Percentiles rank a stretch among this genome's conserved stretches.
These are phyloP conservation scores for Nothophytophthora sp. DNA, from an alignment of 352 stramenopile species.

Conservation along the genomic window DNA sequence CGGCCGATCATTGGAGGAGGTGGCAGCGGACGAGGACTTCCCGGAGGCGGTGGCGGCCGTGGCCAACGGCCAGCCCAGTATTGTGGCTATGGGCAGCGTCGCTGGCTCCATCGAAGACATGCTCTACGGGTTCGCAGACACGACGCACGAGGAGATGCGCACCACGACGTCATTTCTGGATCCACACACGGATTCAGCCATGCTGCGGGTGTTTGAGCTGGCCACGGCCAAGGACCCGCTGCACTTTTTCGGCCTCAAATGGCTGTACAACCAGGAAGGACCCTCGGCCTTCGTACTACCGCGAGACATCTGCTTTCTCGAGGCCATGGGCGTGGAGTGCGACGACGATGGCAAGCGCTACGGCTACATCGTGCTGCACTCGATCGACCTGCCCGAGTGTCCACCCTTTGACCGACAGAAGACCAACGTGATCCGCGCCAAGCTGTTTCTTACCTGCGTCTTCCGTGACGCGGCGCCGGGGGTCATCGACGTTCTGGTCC, in stretches of 20 bases:
- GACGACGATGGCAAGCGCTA: constrained; percentile 28
- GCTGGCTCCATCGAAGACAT: constrained; percentile 33
- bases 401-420: constrained; percentile 27
- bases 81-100: constrained; percentile 37
- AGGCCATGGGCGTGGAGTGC: constrained; percentile 29
- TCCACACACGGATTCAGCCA: constrained; percentile 22
- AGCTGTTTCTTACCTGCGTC: constrained; percentile 25
- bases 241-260: constrained; percentile 44
- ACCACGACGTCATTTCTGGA: constrained; percentile 31
- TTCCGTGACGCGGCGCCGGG: constrained; percentile 32
- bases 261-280: constrained; percentile 27
- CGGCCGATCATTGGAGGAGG: constrained; percentile 13
- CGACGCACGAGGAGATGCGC: constrained; percentile 28
- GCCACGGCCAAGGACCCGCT: constrained; percentile 28
- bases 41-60: constrained; percentile 8
- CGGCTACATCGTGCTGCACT: constrained; percentile 36
- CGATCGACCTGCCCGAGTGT: constrained; percentile 31
- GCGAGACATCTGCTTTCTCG: constrained; percentile 31
- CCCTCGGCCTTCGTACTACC: constrained; percentile 25
- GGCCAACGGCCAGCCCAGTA: constrained; percentile 24
- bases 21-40: constrained; percentile 22
- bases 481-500: constrained; percentile 30
- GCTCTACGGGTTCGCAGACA: constrained; percentile 29
- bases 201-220: constrained; percentile 32
- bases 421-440: constrained; percentile 23